Evolutionary conservation across 805 yeast species (phyloP), one percentile per base, ranked within the genome.

Genomic region (Schizosaccharomyces lindneri): DNA sequence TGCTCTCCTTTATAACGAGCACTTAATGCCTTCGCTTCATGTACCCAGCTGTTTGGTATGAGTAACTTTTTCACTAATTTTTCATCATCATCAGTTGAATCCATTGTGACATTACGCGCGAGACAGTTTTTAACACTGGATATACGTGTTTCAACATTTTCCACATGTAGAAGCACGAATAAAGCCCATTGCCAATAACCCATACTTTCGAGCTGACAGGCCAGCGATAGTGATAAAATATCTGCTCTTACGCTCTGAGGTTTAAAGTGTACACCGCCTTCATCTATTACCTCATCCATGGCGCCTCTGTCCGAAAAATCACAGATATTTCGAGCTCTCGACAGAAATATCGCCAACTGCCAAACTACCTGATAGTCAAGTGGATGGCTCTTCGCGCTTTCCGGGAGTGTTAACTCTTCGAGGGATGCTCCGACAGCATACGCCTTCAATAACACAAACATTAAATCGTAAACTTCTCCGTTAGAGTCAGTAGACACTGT

Each of bases 91-190:
- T 29, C 55, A 13, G 41, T 68, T 43, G 74, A 70, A 5, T 68
- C 61, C 15, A 62, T 65, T 6, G 62, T 61, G 5, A 65, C 63
- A 62, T 69, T 68, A n/a, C 65, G 63, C 9, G 67, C 62, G 15
- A 70, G 61, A 4, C 66, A 62, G n/a, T 64, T 65, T 59, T 64
- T 69, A 2, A 85, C 75, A 29, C 72, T 70, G 1, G 68, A 65
- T 64, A 74, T 70, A 4, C 82, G 79, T 0, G 69, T 66, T 0
- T 64, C 66, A 63, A 83, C 84, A 67, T 79, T 73, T 1, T 65
- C 64, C 31, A 85, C 67, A 67, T 83, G 87, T 19, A 82, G 73
- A 51, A 80, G 74, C 2, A 84, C 82, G 68, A 78, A 84, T 2
- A 87, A 64, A 0, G 94, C 78, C 64, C 82, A 84, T 63, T 74